These are phyloP conservation scores for Salix dunnii DNA, from an alignment of 345 rosid genomes.

Conservation along the genomic window DNA sequence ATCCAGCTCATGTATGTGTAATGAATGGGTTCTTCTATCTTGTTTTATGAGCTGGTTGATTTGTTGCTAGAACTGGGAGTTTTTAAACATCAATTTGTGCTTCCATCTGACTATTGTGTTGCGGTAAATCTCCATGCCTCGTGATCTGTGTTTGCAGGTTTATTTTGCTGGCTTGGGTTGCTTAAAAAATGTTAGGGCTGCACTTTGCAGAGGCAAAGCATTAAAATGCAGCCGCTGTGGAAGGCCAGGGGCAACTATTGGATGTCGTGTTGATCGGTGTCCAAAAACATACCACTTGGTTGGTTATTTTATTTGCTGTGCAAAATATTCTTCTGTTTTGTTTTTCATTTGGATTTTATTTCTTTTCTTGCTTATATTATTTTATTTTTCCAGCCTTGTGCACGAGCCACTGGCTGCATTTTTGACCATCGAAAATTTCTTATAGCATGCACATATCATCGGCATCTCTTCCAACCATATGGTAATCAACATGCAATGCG, in stretches of 20 bases:
- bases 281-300: slow-evolving; percentile 98
- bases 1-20: background rate
- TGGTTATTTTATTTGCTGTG: slow-evolving; percentile 26
- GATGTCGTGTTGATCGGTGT: slow-evolving; percentile 98
- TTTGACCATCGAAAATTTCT: slow-evolving; percentile 98
- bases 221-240: slow-evolving; percentile 93
- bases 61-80: background rate
- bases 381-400: slow-evolving; percentile 73
- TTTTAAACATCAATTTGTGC: background rate
- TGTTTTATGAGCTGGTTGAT: background rate
- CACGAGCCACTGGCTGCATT: slow-evolving; percentile 87
- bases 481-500: slow-evolving; percentile 49
- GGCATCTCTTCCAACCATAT: slow-evolving; percentile 78
- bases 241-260: slow-evolving; percentile 98
- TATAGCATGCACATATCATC: slow-evolving; percentile 94
- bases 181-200: slow-evolving; percentile 94
- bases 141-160: slow-evolving; percentile 52
- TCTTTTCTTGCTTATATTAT: slow-evolving; percentile 9
- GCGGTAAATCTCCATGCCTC: slow-evolving; percentile 11
- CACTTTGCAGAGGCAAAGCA: slow-evolving; percentile 91
- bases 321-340: background rate
- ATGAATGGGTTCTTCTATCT: background rate
- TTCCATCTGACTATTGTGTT: background rate
- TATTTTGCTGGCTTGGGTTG: slow-evolving; percentile 97
- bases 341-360: slow-evolving; percentile 2